Percentiles rank a stretch among this genome's conserved stretches.
Evolutionary conservation across 2,329 filamentous ascomycete species (phyloP).

Genomic region (Trichoderma citrinoviride): DNA sequence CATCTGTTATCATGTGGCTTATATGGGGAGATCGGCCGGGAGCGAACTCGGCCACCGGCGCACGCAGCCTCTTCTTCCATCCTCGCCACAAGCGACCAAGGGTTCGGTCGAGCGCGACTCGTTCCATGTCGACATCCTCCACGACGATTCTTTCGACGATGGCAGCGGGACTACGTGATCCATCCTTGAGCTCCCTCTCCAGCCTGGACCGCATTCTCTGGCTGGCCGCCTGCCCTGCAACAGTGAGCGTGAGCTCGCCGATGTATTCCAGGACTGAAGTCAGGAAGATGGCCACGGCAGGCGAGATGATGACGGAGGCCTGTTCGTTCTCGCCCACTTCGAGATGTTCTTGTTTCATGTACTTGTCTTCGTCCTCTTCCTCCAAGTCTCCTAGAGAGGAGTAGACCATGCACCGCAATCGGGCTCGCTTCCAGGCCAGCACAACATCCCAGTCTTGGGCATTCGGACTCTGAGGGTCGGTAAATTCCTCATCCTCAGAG

Average conservation of each 20-base stretch:
- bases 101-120: conserved; percentile 83
- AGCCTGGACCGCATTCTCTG: conserved; percentile 60
- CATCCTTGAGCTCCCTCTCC: conserved; percentile 58
- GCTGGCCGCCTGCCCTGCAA: conserved; percentile 81
- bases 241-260: conserved; percentile 84
- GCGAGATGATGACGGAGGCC: conserved; percentile 70
- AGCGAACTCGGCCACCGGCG: conserved; percentile 48
- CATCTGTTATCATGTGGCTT: conserved; percentile 36
- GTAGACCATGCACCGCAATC: conserved; percentile 96
- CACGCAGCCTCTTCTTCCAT: conserved; percentile 84
- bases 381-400: conserved; percentile 95
- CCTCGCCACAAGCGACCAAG: conserved; percentile 88
- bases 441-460: conserved; percentile 80
- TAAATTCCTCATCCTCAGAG: conserved; percentile 69
- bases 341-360: conserved; percentile 76
- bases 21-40: conserved; percentile 50
- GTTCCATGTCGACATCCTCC: conserved; percentile 88
- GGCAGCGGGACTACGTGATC: conserved; percentile 45
- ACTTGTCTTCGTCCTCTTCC: conserved; percentile 92
- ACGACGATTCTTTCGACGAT: conserved; percentile 70
- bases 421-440: conserved; percentile 87
- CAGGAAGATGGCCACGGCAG: conserved; percentile 90
- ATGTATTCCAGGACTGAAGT: conserved; percentile 93
- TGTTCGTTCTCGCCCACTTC: conserved; percentile 56
- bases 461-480: conserved; percentile 49